A percentile compares a stretch with the other conserved stretches of the same genome.
Conservation (phyloP, 225 moss, liverwort and hornwort species). For the Physcomitrium patens region DNA sequence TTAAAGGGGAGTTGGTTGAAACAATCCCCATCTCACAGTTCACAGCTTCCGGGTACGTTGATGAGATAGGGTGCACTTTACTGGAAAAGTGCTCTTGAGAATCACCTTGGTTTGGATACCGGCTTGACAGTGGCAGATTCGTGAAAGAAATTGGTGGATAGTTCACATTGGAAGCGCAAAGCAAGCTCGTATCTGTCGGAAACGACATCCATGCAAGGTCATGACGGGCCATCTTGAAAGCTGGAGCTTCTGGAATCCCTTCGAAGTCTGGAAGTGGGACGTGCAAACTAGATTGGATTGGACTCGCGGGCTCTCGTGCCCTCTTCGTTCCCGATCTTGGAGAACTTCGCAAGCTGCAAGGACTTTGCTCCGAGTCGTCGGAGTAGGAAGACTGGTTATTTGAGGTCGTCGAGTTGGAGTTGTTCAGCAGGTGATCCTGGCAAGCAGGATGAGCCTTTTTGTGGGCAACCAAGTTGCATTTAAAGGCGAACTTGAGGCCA, state of each 20-base stretch:
- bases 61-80: no score
- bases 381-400: constrained; percentile 45
- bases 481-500: constrained; percentile 92
- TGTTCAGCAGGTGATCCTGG: constrained; percentile 48
- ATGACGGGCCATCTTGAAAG: constrained; percentile 37
- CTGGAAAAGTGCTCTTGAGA: no score
- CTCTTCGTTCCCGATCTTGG: constrained; percentile 30
- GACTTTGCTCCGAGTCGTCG: constrained; percentile 42
- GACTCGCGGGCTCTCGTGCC: constrained; percentile 19
- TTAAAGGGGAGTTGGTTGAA: constrained; percentile 50
- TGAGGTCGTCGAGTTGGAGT: constrained; percentile 18
- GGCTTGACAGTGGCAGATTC: no score
- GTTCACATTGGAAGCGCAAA: no score
- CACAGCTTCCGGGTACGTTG: no score
- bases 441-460: constrained; percentile 86
- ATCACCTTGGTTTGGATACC: no score
- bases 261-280: constrained; percentile 54
- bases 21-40: constrained; percentile 47
- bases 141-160: no score
- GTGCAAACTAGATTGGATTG: constrained; percentile 35
- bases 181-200: no score
- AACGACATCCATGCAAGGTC: no score
- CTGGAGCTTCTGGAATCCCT: constrained; percentile 47
- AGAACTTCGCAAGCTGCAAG: neutral
- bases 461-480: constrained; percentile 93